Conservation (phyloP, 2,329 filamentous ascomycete genomes). For the Fusarium dimerum region DNA sequence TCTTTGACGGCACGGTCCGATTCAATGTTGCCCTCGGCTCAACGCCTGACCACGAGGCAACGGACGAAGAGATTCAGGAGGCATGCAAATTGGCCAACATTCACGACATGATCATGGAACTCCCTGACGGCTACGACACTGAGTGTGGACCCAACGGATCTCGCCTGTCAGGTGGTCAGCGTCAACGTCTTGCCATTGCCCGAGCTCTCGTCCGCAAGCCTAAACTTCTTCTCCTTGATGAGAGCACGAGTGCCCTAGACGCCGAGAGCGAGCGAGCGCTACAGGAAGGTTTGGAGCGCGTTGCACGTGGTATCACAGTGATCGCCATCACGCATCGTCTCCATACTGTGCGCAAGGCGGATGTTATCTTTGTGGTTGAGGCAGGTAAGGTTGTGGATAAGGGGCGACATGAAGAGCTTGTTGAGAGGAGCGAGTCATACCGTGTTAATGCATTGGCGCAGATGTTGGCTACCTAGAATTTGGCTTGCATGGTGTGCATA, state of each 20-base stretch:
- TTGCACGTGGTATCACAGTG: slow-evolving; percentile 54
- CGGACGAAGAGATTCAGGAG: slow-evolving; percentile 62
- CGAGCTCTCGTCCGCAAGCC: slow-evolving; percentile 73
- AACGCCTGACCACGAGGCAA: slow-evolving; percentile 54
- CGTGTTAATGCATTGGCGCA: slow-evolving; percentile 54
- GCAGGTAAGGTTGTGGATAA: slow-evolving; percentile 52
- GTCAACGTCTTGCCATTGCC: slow-evolving; percentile 77
- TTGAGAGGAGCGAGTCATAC: slow-evolving; percentile 54
- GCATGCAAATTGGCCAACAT: slow-evolving; percentile 70
- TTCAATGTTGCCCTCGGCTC: slow-evolving; percentile 60
- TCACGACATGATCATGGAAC: slow-evolving; percentile 63
- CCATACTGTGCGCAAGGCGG: slow-evolving; percentile 57
- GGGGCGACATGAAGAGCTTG: slow-evolving; percentile 55
- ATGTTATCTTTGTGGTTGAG: slow-evolving; percentile 60
- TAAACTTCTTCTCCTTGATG: slow-evolving; percentile 74
- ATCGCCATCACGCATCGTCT: slow-evolving; percentile 60
- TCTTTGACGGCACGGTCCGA: slow-evolving; percentile 57
- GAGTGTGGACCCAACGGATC: slow-evolving; percentile 72
- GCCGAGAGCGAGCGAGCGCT: slow-evolving; percentile 67
- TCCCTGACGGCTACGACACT: slow-evolving; percentile 68
- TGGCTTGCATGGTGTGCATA: neutral
- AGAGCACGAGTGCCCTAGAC: slow-evolving; percentile 79
- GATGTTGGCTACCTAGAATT: slow-evolving; percentile 36
- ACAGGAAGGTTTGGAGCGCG: slow-evolving; percentile 64
- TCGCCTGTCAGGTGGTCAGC: slow-evolving; percentile 75